Percentiles rank a stretch among this genome's conserved stretches.
phyloP scores from a whole-genome alignment of 257 asterid species.

The Primulina eburnea region DNA sequence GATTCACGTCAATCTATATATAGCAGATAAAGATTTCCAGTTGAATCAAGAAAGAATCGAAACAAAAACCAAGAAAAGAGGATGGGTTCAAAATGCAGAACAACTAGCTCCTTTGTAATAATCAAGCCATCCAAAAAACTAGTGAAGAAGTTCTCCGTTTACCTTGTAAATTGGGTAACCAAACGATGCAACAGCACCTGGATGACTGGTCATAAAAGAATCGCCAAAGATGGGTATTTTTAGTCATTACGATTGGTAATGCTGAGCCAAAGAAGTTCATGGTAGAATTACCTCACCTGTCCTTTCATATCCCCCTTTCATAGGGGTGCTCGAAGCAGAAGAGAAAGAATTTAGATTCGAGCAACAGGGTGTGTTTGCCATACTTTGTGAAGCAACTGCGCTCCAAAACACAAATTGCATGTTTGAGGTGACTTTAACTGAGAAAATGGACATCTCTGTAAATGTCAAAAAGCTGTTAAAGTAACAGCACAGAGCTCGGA shows the following conservation, averaged over 20 bases:
- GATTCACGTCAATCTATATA: slow-evolving; percentile 17
- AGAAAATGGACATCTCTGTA: slow-evolving; percentile 4
- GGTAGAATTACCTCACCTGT: slow-evolving; percentile 28
- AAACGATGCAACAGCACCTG: slow-evolving; percentile 8
- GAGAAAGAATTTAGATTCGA: slow-evolving; percentile 43
- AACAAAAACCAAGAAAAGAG: slow-evolving; percentile 30
- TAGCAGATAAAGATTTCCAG: slow-evolving; percentile 11
- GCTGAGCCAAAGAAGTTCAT: slow-evolving; percentile 40
- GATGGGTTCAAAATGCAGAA: slow-evolving; percentile 20
- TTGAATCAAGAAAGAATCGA: slow-evolving; percentile 5
- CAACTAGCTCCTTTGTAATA: slow-evolving; percentile 11
- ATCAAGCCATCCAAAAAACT: slow-evolving; percentile 18
- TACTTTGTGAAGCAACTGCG: slow-evolving; percentile 50
- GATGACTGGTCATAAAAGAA: slow-evolving; percentile 7
- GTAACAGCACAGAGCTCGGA: not conserved
- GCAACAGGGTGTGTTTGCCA: slow-evolving; percentile 37
- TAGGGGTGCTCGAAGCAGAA: slow-evolving; percentile 46
- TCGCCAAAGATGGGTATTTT: slow-evolving; percentile 35
- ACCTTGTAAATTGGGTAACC: slow-evolving; percentile 28
- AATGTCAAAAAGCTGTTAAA: not conserved
- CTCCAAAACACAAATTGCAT: slow-evolving; percentile 30
- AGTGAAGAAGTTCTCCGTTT: slow-evolving; percentile 13
- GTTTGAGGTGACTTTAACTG: slow-evolving; percentile 5
- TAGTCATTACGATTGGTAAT: slow-evolving; percentile 29
- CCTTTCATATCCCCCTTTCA: slow-evolving; percentile 42